Conservation (phyloP, 805 yeast species). For the Saccharomycopsis schoenii region DNA sequence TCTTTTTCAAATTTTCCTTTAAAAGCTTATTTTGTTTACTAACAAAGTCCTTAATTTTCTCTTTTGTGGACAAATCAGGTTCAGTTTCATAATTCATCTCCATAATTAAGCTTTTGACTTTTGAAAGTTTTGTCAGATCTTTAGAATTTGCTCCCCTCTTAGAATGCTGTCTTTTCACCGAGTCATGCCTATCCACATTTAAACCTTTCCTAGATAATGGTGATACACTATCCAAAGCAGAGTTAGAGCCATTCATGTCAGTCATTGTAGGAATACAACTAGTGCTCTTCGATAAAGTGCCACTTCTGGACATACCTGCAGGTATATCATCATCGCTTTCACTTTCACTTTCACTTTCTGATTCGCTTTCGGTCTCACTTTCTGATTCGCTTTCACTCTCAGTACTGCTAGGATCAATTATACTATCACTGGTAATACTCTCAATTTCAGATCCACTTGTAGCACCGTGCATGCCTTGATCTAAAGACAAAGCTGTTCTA, state of each 20-base stretch:
- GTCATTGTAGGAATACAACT: not conserved
- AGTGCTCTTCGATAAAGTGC: conserved; percentile 1
- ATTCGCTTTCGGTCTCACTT: not conserved
- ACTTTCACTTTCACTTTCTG: not conserved
- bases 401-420: not conserved
- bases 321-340: conserved; percentile 1
- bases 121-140: conserved; percentile 5
- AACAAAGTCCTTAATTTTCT: conserved; percentile 15
- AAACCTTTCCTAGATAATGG: not conserved
- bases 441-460: not conserved
- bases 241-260: not conserved
- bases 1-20: conserved; percentile 5
- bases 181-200: not conserved
- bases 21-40: conserved; percentile 10
- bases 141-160: not conserved
- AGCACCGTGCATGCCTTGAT: not conserved
- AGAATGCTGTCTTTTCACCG: not conserved
- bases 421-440: not conserved
- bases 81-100: conserved; percentile 21
- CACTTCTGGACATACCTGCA: conserved; percentile 21
- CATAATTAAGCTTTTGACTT: conserved; percentile 25
- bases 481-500: not conserved
- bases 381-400: not conserved
- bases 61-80: conserved; percentile 15
- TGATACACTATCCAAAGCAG: not conserved